Evolutionary conservation across 2,329 filamentous ascomycete genomes (phyloP), one percentile per base, ranked within the genome.

Genomic region (Trematosphaeria pertusa): DNA sequence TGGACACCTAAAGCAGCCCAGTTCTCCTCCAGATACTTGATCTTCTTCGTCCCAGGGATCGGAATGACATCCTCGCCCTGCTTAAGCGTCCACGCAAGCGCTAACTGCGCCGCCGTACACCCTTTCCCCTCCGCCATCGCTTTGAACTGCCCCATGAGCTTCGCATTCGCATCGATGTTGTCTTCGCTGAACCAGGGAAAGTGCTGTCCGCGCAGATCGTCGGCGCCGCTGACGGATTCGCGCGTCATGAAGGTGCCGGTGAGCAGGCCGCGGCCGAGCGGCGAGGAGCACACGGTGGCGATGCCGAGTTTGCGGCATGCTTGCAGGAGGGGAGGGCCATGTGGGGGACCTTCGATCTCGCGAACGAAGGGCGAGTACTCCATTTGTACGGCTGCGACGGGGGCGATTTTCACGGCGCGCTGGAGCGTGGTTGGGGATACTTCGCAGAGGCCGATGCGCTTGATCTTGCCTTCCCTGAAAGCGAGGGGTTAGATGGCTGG

Each of bases 101-200:
- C 78, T 30, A 88, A 61, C 62, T 88, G 85, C 0, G 75, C 75
- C 0, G 80, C 50, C 0, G 84, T 85, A 41, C 72, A 76, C 2
- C 71, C 75, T 65, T 87, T 85, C 48, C 58, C 51, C 18, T 54
- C 39, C 2, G 66, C 66, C 5, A 69, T 7, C 17, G 32, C 46
- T 20, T 47, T 46, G 19, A 68, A 53, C n/a, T 49, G 20, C n/a
- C 52, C 46, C 1, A 65, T 60, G 6, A 70, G 15, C 42, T 51
- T 48, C 9, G 53, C 11, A 39, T 70, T 70, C 33, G 53, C 47
- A 17, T 48, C 48, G 24, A 59, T 46, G 30, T 67, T 65, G 21
- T 58, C 75, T 7, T 52, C 59, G 30, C 48, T 49, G 52, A 77
- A 78, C 2, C 73, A 67, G 5, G 77, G 76, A 12, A 45, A 45